These are phyloP conservation scores for Ophiostoma ulmi DNA, from an alignment of 2,329 filamentous ascomycete genomes.

Conservation along the genomic window DNA sequence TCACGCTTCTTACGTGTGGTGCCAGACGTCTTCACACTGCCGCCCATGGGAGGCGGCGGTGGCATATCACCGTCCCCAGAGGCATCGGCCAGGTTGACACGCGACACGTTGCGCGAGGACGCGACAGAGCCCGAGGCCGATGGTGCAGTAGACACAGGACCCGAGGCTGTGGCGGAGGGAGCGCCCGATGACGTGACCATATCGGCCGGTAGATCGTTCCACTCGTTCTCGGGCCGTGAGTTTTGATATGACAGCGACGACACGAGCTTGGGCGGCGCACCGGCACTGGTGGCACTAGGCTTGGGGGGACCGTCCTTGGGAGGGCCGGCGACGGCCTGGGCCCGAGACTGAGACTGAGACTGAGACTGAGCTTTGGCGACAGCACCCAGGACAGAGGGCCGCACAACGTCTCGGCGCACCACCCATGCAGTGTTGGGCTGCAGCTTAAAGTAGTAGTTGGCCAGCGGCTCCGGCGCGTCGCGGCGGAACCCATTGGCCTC, in stretches of 20 bases:
- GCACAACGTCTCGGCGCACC: constrained; percentile 43
- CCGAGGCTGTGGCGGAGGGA: not conserved
- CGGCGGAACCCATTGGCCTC: constrained; percentile 50
- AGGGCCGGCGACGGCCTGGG: not conserved
- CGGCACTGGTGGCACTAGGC: not conserved
- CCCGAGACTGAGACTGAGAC: not conserved
- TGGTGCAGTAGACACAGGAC: constrained; percentile 16
- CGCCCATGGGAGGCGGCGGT: constrained; percentile 12
- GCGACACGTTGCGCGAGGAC: constrained; percentile 25
- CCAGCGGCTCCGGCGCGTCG: constrained; percentile 42
- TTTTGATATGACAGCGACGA: constrained; percentile 53
- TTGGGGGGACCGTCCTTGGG: not conserved
- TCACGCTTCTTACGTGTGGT: constrained; percentile 49
- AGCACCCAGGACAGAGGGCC: constrained; percentile 2
- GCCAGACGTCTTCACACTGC: constrained; percentile 43
- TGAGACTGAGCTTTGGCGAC: not conserved
- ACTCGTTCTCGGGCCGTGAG: constrained; percentile 54
- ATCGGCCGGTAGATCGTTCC: constrained; percentile 61
- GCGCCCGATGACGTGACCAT: constrained; percentile 41
- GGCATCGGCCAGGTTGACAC: constrained; percentile 27
- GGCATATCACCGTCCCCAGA: not conserved
- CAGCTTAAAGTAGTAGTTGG: constrained; percentile 59
- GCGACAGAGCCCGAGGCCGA: constrained; percentile 18
- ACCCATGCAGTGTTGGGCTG: constrained; percentile 59
- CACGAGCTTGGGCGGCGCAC: not conserved